Evolutionary conservation across 2,329 filamentous ascomycete species (phyloP), one percentile per base, ranked within the genome.

Genomic region (Alternaria arbusti): DNA sequence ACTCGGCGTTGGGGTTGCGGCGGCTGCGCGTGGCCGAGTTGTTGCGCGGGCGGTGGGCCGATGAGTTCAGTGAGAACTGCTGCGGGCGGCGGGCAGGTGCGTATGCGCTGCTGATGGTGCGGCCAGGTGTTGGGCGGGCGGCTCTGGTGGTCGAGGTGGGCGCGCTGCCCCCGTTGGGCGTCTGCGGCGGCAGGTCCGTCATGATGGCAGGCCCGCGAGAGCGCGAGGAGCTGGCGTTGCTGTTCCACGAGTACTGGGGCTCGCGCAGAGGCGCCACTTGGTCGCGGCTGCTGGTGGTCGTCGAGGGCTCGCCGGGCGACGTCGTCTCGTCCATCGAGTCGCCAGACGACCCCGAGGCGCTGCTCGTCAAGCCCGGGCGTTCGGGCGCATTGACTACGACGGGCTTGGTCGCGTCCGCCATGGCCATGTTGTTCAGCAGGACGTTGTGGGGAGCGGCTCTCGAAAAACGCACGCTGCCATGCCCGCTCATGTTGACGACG

Each of bases 1-100:
- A 93, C 70, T 91, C 89, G 56, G 89, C 89, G 73, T 90, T 90
- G 10, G 90, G 90, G 73, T 92, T 91, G 66, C 87, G 82, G 40
- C 84, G 79, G 43, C 78, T 75, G 66, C 89, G 82, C 65, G 86
- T 86, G 3, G 84, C 80, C 2, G 88, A 89, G 7, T 83, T 85
- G 8, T 86, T 88, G 64, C 88, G 85, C 65, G 86, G 84, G 59
- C 85, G 84, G 67, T 82, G 83, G 22, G 78, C 81, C 32, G 65
- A 67, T 30, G 70, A 81, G 71, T 81, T 82, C 61, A 83, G 68
- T 7, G 81, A 81, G 70, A 83, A 84, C 71, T 85, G 83, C 63
- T 82, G 77, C 6, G 84, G 84, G 40, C 83, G 75, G 51, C 84
- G 78, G 45, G 83, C 78, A 13, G 84, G 84, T 17, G 81, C 81